Base-by-base conservation (phyloP, 2,329 filamentous ascomycete genomes). In the Grosmannia serpens region DNA sequence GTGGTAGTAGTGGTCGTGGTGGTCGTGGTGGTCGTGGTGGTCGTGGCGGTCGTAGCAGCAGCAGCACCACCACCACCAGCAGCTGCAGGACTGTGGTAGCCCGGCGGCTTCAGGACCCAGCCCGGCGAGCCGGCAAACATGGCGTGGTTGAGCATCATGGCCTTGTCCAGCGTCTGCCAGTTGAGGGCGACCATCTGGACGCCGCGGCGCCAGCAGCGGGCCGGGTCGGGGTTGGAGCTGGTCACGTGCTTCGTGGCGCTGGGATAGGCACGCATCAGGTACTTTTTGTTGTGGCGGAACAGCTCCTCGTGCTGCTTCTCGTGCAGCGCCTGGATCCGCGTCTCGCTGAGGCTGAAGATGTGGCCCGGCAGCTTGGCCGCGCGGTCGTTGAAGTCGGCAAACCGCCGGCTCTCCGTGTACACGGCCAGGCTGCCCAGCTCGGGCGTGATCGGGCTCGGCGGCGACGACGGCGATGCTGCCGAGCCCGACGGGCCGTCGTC, bases 171-270 rank as follows among this genome's bases (percentile, higher is more conserved):
- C 3, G 87, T 92, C 72, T 99, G 94, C 92, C 94, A 97, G 70
- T 99, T 99, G 70, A 97, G 81, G 22, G 94, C 92, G 6, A 90
- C 91, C 92, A 99, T 97, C 71, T 99, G 94, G 24, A 96, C 91
- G 31, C 94, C 94, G 57, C 89, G 85, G 55, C 91, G 85, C 94
- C 94, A 99, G 69, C 91, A 95, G 50, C 84, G 84, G 62, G 91
- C 85, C 1, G 94, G 94, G 66, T 97, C 91, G 47, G 94, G 94
- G 69, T 99, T 99, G n/a, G 88, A 89, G 51, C 91, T 96, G 66
- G 86, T 84, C 56, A 96, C 79, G 41, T 65, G 64, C 41, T 91
- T 85, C 61, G 82, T 80, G 3, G 83, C 86, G 27, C 87, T 86
- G 6, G 94, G 94, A 68, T 96, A 99, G 11, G 95, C 90, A 38